Conservation (phyloP, 306 rosid species). For the Vachellia collinsii region DNA sequence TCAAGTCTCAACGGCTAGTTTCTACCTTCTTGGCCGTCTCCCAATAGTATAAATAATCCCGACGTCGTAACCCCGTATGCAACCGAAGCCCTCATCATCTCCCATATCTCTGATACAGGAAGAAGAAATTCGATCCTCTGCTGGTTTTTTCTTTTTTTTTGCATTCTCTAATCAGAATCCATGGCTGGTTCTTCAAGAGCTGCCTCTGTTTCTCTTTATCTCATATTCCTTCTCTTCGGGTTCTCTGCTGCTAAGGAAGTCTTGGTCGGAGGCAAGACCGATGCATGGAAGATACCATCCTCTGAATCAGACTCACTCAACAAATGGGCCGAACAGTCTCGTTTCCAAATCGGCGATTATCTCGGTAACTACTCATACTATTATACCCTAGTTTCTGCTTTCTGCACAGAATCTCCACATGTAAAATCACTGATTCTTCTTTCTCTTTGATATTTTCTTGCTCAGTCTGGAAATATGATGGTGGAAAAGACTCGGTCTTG, state of each 20-base stretch:
- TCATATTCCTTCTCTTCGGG: conserved; percentile 48
- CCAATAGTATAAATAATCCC: conserved; percentile 42
- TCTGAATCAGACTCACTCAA: conserved; percentile 72
- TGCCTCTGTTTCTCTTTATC: conserved; percentile 38
- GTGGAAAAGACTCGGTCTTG: conserved; percentile 82
- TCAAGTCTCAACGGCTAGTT: conserved; percentile 75
- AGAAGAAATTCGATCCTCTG: neutral
- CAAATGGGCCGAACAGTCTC: conserved; percentile 72
- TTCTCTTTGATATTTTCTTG: neutral
- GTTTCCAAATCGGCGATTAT: conserved; percentile 67
- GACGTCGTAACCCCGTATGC: neutral
- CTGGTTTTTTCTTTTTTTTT: neutral
- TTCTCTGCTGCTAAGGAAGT: conserved; percentile 68
- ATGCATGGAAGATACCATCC: conserved; percentile 81
- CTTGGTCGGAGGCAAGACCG: conserved; percentile 70
- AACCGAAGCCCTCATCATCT: conserved; percentile 8
- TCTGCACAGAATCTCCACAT: neutral
- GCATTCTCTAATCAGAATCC: neutral
- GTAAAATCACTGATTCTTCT: conserved; percentile 6
- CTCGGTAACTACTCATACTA: conserved; percentile 51
- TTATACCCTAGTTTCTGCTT: neutral
- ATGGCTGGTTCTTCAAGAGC: conserved; percentile 57
- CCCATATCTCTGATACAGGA: neutral
- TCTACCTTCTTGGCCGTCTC: conserved; percentile 11
- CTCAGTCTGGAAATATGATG: conserved; percentile 77